Base-by-base conservation (phyloP, 192 early-diverging fungal genomes). In the Backusella parvicylindrica region DNA sequence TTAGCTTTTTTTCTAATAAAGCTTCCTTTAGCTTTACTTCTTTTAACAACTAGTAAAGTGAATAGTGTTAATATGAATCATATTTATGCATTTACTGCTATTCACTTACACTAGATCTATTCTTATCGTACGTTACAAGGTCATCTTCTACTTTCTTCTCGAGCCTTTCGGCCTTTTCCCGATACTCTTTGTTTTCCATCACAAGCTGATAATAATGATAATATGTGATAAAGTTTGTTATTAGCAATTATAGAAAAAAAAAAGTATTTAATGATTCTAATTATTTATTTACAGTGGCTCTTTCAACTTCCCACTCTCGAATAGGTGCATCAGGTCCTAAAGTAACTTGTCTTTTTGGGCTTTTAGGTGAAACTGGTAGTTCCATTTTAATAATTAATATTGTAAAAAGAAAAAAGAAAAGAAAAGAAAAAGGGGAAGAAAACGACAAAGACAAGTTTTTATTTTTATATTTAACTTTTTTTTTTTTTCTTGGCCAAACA, bases 231-330 rank as follows among this genome's bases (percentile, higher is more conserved):
- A 33, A 9, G 12, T n/a, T n/a, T 4, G n/a, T 32, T 30, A 50
- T 47, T 35, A 60, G 5, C 36, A 36, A 32, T n/a, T 37, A 6
- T 60, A 60, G 21, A 60, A 13, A 36, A 60, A 35, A 71, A 18
- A 56, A n/a, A 56, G 36, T 23, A 69, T 5, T 36, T n/a, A 47
- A 18, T 3, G 13, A 26, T 13, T 2, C 7, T 8, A 43, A 2
- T 31, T 3, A 21, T 32, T 2, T 36, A 73, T 38, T 64, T 73
- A 73, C 72, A 11, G 72, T 73, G 9, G 72, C 72, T 65, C 72
- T 64, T 65, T 73, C 72, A 2, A 73, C 63, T 41, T 73, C 72
- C 72, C 72, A 73, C 26, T 73, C 72, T 18, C 64, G 63, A 32
- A 73, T 64, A 65, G 72, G 72, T 2, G 53, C 26, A 16, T 16